These are phyloP conservation scores for Tylopilus felleus DNA, from an alignment of 768 basidiomycete genomes.

Conservation along the genomic window DNA sequence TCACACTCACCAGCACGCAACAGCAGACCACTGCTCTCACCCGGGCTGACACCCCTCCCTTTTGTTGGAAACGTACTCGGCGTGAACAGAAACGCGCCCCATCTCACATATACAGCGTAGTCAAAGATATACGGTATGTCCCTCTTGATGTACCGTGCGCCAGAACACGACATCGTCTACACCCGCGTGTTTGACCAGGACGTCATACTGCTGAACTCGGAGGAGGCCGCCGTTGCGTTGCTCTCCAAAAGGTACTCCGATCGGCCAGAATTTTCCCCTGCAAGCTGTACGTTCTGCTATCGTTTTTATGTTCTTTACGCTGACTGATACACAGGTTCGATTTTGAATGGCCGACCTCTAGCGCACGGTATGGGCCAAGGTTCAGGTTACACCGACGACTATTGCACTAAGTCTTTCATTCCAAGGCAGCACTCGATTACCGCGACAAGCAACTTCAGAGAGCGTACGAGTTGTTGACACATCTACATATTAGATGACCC, in stretches of 20 bases:
- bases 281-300: constrained; percentile 3
- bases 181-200: constrained; percentile 38
- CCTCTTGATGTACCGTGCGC: background rate
- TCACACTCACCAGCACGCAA: background rate
- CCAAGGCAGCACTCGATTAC: constrained; percentile 9
- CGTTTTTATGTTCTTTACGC: background rate
- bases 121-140: constrained; percentile 18
- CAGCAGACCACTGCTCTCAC: constrained; percentile 8
- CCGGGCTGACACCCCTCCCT: constrained; percentile 16
- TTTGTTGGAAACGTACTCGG: constrained; percentile 17
- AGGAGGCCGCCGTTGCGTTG: constrained; percentile 41
- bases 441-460: constrained; percentile 14
- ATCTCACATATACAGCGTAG: constrained; percentile 20
- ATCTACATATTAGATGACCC: constrained; percentile 12
- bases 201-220: constrained; percentile 48
- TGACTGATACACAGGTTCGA: constrained; percentile 10
- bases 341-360: constrained; percentile 10
- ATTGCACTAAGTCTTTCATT: constrained; percentile 18
- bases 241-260: constrained; percentile 50
- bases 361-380: constrained; percentile 19
- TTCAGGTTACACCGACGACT: constrained; percentile 24
- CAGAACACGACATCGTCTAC: background rate
- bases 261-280: constrained; percentile 2
- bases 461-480: constrained; percentile 8
- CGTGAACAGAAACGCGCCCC: constrained; percentile 3